Conservation (phyloP, 257 asterid genomes). For the Ligustrum vulgare region DNA sequence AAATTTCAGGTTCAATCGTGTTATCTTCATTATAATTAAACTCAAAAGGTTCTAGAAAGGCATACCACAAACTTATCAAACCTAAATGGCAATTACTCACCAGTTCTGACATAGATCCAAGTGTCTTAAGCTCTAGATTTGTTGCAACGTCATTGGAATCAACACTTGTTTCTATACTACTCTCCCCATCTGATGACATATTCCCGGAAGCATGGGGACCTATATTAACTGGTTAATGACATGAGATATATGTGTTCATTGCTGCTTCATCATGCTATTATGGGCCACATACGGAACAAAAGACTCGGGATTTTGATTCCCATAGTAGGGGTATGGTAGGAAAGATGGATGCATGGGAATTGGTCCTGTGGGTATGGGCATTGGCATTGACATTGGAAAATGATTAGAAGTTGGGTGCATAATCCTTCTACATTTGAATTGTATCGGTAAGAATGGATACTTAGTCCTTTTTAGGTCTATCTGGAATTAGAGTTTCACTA, state of each 20-base stretch:
- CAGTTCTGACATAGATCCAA: constrained; percentile 86
- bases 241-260: constrained; percentile 57
- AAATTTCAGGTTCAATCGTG: constrained; percentile 5
- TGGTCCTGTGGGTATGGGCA: constrained; percentile 78
- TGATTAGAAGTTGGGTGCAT: constrained; percentile 95
- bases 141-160: constrained; percentile 82
- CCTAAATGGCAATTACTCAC: constrained; percentile 35
- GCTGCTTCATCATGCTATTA: constrained; percentile 68
- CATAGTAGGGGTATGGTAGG: constrained; percentile 31
- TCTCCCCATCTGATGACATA: constrained; percentile 61
- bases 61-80: not conserved
- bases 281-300: constrained; percentile 80
- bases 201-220: constrained; percentile 65
- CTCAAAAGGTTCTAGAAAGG: constrained; percentile 1
- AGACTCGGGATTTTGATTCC: constrained; percentile 75
- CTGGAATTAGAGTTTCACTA: constrained; percentile 28
- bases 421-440: constrained; percentile 86
- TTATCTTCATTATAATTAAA: constrained; percentile 7
- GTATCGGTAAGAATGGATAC: constrained; percentile 93
- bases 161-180: constrained; percentile 59
- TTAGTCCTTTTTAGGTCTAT: constrained; percentile 95
- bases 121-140: constrained; percentile 93
- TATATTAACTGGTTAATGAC: constrained; percentile 51
- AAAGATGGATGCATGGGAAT: constrained; percentile 23
- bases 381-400: constrained; percentile 34